phyloP scores from a whole-genome alignment of 1,284 basidiomycete genomes.

The Puccinia triticina region DNA sequence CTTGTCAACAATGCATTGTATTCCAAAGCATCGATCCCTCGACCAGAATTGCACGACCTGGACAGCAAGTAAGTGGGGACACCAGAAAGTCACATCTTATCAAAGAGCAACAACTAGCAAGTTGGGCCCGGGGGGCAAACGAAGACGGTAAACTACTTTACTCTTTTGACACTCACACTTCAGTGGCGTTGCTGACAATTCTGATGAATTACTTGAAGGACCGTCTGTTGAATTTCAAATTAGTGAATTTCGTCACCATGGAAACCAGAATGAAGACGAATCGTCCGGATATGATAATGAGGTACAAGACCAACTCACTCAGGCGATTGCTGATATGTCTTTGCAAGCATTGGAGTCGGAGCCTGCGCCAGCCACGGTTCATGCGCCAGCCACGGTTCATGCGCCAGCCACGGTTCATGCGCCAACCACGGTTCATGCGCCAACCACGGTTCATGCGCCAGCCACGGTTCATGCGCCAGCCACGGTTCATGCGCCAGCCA shows the following conservation, averaged over 20 bases:
- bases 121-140: background rate
- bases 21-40: background rate
- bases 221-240: background rate
- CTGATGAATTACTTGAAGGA: background rate
- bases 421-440: too few relatives aligned
- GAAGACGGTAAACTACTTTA: background rate
- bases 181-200: background rate
- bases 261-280: background rate
- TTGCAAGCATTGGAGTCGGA: background rate
- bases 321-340: background rate
- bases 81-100: background rate
- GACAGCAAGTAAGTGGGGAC: background rate
- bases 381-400: too few relatives aligned
- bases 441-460: too few relatives aligned
- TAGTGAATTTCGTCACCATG: background rate
- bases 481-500: too few relatives aligned
- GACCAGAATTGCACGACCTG: background rate
- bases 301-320: background rate
- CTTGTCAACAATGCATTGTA: background rate
- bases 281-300: background rate
- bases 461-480: too few relatives aligned
- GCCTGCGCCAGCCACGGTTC: background rate
- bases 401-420: too few relatives aligned
- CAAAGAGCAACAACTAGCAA: background rate
- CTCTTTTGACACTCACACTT: background rate